Conservation (phyloP, 73 alveolate species). For the Paramecium sexaurelia region DNA sequence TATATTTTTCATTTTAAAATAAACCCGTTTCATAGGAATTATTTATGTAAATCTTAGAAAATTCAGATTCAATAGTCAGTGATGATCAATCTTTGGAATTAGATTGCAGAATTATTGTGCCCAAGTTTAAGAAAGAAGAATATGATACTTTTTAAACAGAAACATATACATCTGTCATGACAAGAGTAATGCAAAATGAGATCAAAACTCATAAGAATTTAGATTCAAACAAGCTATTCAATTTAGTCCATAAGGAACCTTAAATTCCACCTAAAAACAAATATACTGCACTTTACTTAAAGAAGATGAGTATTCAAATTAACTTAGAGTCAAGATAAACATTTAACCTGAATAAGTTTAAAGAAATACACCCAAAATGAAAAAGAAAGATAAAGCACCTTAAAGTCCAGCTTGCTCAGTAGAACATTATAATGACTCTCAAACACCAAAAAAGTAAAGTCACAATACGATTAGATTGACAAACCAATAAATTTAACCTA, state of each 20-base stretch:
- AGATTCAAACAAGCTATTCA: neutral
- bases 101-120: neutral
- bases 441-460: neutral
- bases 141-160: neutral
- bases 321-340: neutral
- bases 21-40: neutral
- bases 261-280: neutral
- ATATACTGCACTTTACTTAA: neutral
- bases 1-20: neutral
- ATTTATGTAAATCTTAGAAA: neutral
- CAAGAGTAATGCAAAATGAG: neutral
- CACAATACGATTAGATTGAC: neutral
- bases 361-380: neutral
- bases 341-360: neutral
- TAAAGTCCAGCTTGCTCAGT: neutral
- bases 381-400: neutral
- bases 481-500: neutral
- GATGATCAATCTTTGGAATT: neutral
- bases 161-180: neutral
- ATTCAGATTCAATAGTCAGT: slow-evolving; percentile 8
- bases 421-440: neutral
- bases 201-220: neutral
- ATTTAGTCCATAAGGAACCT: neutral
- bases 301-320: neutral
- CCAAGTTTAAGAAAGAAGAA: neutral